Evolutionary conservation across 228 moss, liverwort and hornwort species (phyloP).

Genomic region (Sphagnum fallax): DNA sequence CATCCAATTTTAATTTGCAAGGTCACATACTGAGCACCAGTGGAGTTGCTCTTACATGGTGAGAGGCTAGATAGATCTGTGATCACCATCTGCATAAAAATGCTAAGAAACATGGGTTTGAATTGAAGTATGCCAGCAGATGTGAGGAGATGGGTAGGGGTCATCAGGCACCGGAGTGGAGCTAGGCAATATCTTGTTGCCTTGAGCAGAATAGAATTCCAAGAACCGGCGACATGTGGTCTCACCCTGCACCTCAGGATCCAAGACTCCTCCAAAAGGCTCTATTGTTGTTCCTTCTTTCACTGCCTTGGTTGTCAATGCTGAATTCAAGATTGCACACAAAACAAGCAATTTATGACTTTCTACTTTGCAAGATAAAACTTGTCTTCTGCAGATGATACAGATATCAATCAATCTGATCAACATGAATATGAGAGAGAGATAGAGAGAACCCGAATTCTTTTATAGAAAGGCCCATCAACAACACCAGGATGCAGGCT

Average conservation of each 20-base stretch:
- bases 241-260: constrained; percentile 64
- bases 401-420: neutral
- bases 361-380: neutral
- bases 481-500: too few relatives aligned
- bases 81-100: constrained; percentile 7
- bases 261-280: constrained; percentile 12
- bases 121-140: constrained; percentile 98
- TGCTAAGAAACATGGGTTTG: constrained; percentile 85
- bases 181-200: constrained; percentile 76
- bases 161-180: constrained; percentile 88
- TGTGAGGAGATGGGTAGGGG: constrained; percentile 77
- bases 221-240: constrained; percentile 77
- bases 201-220: constrained; percentile 64
- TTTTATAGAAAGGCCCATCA: too few relatives aligned
- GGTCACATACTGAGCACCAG: too few relatives aligned
- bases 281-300: constrained; percentile 25
- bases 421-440: neutral
- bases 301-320: constrained; percentile 20
- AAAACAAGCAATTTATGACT: neutral
- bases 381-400: neutral
- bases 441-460: too few relatives aligned
- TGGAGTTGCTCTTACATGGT: too few relatives aligned
- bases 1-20: too few relatives aligned
- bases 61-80: too few relatives aligned
- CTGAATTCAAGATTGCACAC: constrained; percentile 8